These are phyloP conservation scores for Mycena pura DNA, from an alignment of 768 basidiomycete species.

Conservation along the genomic window DNA sequence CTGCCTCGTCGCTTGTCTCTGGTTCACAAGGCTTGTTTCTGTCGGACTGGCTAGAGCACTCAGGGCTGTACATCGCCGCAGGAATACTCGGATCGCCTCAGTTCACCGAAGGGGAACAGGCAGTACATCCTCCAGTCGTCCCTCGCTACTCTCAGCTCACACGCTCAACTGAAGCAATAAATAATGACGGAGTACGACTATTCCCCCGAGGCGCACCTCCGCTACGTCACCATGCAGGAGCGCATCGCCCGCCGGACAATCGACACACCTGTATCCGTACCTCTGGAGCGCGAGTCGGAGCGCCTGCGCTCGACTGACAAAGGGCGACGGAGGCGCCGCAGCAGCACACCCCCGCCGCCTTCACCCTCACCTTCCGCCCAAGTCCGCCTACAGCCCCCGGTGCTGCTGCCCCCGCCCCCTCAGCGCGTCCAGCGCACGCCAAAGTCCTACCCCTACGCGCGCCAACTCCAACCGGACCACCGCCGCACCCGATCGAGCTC, in stretches of 20 bases:
- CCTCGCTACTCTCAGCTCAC: background rate
- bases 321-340: background rate
- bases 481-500: background rate
- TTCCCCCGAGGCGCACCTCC: background rate
- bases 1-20: background rate
- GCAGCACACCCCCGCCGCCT: background rate
- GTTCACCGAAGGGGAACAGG: background rate
- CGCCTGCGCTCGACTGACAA: background rate
- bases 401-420: background rate
- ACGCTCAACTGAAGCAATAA: background rate
- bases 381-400: no score
- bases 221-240: background rate
- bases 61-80: background rate
- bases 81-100: no score
- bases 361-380: background rate
- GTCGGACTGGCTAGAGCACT: background rate
- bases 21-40: background rate
- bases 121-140: background rate
- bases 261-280: background rate
- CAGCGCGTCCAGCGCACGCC: background rate
- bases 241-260: background rate
- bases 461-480: background rate
- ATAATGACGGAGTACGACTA: background rate
- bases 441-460: background rate
- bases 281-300: background rate